Percentiles rank a stretch among this genome's conserved stretches.
These are phyloP conservation scores for Globisporangium spinosum DNA, from an alignment of 352 stramenopile genomes.

Conservation along the genomic window DNA sequence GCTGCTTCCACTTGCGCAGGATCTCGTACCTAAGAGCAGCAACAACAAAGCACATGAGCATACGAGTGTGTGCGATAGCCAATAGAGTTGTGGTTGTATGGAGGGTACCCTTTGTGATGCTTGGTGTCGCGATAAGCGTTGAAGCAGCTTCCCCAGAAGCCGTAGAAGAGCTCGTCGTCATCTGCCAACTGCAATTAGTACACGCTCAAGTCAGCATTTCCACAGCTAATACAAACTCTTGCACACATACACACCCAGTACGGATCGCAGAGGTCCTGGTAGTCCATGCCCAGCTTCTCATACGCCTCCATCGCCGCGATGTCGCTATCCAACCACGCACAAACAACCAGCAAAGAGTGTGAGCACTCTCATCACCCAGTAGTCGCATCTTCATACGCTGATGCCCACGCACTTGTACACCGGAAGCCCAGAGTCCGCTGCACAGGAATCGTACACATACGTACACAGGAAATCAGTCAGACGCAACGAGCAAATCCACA, in stretches of 20 bases:
- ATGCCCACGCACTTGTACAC: slow-evolving; percentile 76
- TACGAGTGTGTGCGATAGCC: no score
- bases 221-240: no score
- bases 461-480: not conserved
- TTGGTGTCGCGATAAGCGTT: slow-evolving; percentile 82
- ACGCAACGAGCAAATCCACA: not conserved
- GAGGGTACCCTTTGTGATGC: slow-evolving; percentile 68
- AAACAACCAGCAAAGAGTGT: slow-evolving; percentile 2
- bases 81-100: slow-evolving; percentile 2
- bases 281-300: slow-evolving; percentile 71
- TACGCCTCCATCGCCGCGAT: slow-evolving; percentile 86
- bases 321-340: slow-evolving; percentile 33
- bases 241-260: slow-evolving; percentile 43
- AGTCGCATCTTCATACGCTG: not conserved
- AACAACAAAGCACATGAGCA: not conserved
- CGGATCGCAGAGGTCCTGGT: slow-evolving; percentile 88
- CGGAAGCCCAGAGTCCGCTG: slow-evolving; percentile 81
- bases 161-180: slow-evolving; percentile 85
- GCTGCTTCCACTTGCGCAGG: slow-evolving; percentile 52
- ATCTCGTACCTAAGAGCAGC: slow-evolving; percentile 41
- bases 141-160: slow-evolving; percentile 89
- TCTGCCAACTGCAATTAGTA: slow-evolving; percentile 47
- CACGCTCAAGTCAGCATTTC: slow-evolving; percentile 7
- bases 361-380: not conserved
- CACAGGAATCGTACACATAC: not conserved